These are phyloP conservation scores for Gypsophila paniculata DNA, from an alignment of 179 eudicot species.

Conservation along the genomic window DNA sequence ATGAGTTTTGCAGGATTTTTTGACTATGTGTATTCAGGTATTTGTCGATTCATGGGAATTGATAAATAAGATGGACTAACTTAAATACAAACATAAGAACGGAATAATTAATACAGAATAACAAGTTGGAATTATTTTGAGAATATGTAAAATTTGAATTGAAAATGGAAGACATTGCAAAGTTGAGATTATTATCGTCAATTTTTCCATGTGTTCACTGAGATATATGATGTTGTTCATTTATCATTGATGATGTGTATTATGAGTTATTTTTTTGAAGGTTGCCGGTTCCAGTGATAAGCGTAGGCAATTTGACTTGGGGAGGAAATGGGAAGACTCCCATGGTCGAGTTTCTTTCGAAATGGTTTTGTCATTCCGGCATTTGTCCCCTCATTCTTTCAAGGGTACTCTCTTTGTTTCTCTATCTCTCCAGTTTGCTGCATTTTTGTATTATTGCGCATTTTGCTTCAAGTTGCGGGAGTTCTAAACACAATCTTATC, in stretches of 20 bases:
- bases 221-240: no score
- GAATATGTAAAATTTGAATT: no score
- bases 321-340: slow-evolving; percentile 99
- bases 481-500: not conserved
- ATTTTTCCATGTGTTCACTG: no score
- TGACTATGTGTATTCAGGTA: no score
- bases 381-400: slow-evolving; percentile 79
- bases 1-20: no score
- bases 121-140: no score
- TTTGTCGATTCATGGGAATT: no score
- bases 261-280: slow-evolving; percentile 28
- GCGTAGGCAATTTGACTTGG: slow-evolving; percentile 94
- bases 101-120: no score
- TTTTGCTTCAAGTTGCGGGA: not conserved
- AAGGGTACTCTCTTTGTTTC: slow-evolving; percentile 43
- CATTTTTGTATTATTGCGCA: not conserved
- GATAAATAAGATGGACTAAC: no score
- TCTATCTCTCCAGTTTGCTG: not conserved
- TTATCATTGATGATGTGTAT: not conserved
- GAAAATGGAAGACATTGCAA: no score
- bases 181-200: no score
- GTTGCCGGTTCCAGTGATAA: slow-evolving; percentile 79
- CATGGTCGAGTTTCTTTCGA: slow-evolving; percentile 76
- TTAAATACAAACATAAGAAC: no score
- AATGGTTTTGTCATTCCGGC: slow-evolving; percentile 52